These are phyloP conservation scores for Grosmannia penicillata DNA, from an alignment of 2,329 filamentous ascomycete species.

Conservation along the genomic window DNA sequence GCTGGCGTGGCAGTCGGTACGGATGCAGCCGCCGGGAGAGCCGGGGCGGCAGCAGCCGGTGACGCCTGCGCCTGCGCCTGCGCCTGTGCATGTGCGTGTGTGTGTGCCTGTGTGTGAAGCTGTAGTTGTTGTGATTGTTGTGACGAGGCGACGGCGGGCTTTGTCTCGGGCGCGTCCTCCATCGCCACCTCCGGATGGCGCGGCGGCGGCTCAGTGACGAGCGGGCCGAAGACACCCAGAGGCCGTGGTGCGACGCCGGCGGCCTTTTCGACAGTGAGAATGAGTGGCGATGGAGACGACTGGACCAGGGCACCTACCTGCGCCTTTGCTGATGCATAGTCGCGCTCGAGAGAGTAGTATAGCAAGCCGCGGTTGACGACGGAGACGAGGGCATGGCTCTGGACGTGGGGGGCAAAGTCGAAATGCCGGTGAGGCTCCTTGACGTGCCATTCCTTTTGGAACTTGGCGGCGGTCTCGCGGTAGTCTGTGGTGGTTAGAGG, in stretches of 20 bases:
- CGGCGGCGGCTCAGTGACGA: conserved; percentile 29
- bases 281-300: no score
- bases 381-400: conserved; percentile 47
- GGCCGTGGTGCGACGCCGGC: conserved; percentile 28
- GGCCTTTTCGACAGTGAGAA: conserved; percentile 15
- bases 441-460: conserved; percentile 55
- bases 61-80: no score
- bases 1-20: no score
- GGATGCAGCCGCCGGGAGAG: no score
- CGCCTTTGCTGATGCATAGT: conserved; percentile 26
- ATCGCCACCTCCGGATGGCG: conserved; percentile 14
- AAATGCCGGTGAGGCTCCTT: conserved; percentile 47
- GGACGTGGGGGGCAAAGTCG: conserved; percentile 49
- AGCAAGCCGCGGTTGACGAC: conserved; percentile 49
- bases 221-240: conserved; percentile 42
- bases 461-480: conserved; percentile 51
- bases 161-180: background rate
- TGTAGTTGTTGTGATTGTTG: background rate
- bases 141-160: no score
- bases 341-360: conserved; percentile 44
- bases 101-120: conserved; percentile 3
- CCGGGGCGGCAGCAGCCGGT: no score
- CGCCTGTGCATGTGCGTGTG: no score
- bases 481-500: conserved; percentile 35
- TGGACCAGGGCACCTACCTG: conserved; percentile 31